A percentile compares a stretch with the other conserved stretches of the same genome.
Conservation (phyloP, 129 eudicot genomes). For the Arctium minus region DNA sequence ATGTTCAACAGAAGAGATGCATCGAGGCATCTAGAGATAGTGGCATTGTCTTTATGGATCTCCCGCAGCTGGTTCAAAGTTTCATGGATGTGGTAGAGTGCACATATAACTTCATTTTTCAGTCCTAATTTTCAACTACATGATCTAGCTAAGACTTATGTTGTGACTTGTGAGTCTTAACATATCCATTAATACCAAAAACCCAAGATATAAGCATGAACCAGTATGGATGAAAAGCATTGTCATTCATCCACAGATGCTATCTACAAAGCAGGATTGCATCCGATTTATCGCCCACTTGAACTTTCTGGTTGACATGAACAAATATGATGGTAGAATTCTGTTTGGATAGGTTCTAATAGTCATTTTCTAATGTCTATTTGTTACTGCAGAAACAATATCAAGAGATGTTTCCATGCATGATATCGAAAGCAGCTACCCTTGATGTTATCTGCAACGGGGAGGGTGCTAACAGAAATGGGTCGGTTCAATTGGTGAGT, state of each 20-base stretch:
- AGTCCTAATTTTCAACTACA: background rate
- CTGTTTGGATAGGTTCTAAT: background rate
- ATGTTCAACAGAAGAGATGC: conserved; percentile 37
- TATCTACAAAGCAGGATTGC: background rate
- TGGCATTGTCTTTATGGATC: conserved; percentile 63
- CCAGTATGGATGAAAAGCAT: background rate
- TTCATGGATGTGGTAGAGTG: conserved; percentile 85
- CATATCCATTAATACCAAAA: background rate
- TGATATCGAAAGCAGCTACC: conserved; percentile 79
- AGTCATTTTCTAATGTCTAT: background rate
- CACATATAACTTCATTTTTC: conserved; percentile 10
- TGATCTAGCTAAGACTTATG: background rate
- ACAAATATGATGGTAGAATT: background rate
- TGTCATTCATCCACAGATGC: background rate
- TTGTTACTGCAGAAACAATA: conserved; percentile 60
- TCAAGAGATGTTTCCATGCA: conserved; percentile 80
- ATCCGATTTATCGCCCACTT: background rate
- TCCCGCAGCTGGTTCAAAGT: conserved; percentile 61
- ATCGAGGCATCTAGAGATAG: conserved; percentile 89
- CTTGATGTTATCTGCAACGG: conserved; percentile 71
- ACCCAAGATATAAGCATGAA: background rate
- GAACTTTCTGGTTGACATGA: conserved; percentile 7
- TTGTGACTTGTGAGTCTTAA: background rate
- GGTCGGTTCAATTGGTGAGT: conserved; percentile 77
- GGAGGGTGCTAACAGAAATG: conserved; percentile 61